These are phyloP conservation scores for Trichoderma parareesei DNA, from an alignment of 495 filamentous ascomycete genomes.

Conservation along the genomic window DNA sequence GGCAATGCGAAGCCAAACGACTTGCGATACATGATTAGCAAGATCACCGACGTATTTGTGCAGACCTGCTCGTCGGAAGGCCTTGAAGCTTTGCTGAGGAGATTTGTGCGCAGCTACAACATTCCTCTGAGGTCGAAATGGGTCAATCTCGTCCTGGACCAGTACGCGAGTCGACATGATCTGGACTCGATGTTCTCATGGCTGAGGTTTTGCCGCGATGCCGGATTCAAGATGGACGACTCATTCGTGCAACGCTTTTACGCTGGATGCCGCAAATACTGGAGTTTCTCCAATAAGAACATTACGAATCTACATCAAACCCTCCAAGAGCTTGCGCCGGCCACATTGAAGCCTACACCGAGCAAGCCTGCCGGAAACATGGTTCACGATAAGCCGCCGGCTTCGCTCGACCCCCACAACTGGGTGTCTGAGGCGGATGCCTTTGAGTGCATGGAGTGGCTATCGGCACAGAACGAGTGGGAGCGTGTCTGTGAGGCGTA, in stretches of 20 bases:
- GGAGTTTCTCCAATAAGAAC: not conserved
- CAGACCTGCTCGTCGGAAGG: not conserved
- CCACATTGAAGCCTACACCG: not conserved
- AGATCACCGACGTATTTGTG: not conserved
- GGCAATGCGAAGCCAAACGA: not conserved
- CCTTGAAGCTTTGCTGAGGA: slow-evolving; percentile 1
- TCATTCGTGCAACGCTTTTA: not conserved
- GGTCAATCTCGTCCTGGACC: slow-evolving; percentile 1
- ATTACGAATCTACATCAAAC: not conserved
- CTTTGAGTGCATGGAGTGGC: slow-evolving; percentile 1
- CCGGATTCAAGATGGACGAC: slow-evolving; percentile 2
- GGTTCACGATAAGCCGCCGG: not conserved
- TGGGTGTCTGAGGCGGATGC: slow-evolving; percentile 4
- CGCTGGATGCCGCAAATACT: slow-evolving; percentile 4
- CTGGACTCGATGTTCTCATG: slow-evolving; percentile 8
- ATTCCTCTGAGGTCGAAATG: slow-evolving; percentile 1
- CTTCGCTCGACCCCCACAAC: not conserved
- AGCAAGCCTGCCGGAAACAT: not conserved
- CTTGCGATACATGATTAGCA: not conserved
- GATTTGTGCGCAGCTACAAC: slow-evolving; percentile 2
- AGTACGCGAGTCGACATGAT: not conserved
- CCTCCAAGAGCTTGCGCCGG: not conserved
- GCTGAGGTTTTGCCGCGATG: slow-evolving; percentile 4
- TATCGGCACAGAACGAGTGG: not conserved
- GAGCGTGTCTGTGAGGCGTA: slow-evolving; percentile 4